These are phyloP conservation scores for Sugiyamaella sp. DNA, from an alignment of 1,139 yeast genomes.

Conservation along the genomic window DNA sequence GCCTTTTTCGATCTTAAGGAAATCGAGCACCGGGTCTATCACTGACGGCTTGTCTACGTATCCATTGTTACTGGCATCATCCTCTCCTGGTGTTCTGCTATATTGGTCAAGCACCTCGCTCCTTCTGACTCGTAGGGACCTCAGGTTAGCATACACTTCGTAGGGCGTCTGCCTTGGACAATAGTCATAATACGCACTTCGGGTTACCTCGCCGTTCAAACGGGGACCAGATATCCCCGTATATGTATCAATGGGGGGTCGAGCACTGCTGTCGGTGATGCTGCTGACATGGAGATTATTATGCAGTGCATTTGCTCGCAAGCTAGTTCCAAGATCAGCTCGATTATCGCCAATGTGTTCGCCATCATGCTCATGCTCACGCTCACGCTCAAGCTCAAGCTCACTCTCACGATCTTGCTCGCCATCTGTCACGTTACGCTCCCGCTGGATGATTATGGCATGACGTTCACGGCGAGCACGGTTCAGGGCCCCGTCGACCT, in stretches of 20 bases:
- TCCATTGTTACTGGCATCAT: neutral
- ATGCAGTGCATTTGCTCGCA: neutral
- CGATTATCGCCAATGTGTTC: too few species aligned
- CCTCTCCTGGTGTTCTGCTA: slow-evolving; percentile 10
- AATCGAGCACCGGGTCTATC: slow-evolving; percentile 13
- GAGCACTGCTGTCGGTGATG: neutral
- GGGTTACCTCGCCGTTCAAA: neutral
- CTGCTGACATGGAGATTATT: neutral
- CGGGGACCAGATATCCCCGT: neutral
- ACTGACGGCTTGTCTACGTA: slow-evolving; percentile 12
- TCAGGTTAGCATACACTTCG: slow-evolving; percentile 15
- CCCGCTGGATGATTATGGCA: neutral
- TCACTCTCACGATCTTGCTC: neutral
- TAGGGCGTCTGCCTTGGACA: slow-evolving; percentile 18
- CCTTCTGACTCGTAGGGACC: slow-evolving; percentile 12
- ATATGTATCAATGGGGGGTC: neutral
- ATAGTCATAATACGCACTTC: slow-evolving; percentile 9
- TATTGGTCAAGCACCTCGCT: slow-evolving; percentile 15
- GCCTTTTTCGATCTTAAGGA: slow-evolving; percentile 14
- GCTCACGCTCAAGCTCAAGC: neutral
- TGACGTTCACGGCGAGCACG: neutral
- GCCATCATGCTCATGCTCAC: too few species aligned
- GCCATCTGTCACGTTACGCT: too few species aligned
- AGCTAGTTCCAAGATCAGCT: neutral
- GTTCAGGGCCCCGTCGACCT: neutral